Conservation (phyloP, 2,329 filamentous ascomycete genomes). For the Chaetothyriales sp. region DNA sequence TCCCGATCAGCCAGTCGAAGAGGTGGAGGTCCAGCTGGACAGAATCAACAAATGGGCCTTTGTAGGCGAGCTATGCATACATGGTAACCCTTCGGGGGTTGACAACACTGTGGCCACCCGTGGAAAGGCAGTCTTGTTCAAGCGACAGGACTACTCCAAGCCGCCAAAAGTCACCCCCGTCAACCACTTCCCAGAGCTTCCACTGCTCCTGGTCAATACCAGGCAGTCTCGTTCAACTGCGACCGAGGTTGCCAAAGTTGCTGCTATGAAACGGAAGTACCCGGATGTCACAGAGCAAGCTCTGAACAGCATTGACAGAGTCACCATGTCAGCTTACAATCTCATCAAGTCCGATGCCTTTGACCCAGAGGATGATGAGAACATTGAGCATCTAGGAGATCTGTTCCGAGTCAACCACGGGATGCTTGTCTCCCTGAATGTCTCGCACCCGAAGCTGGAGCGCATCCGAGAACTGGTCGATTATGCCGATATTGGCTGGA, state of each 20-base stretch:
- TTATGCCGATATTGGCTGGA: conserved; percentile 81
- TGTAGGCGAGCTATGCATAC: conserved; percentile 91
- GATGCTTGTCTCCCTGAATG: conserved; percentile 73
- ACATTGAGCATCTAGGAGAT: conserved; percentile 63
- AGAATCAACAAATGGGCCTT: conserved; percentile 97
- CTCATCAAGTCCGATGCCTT: conserved; percentile 48
- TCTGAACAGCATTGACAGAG: conserved; percentile 63
- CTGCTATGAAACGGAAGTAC: conserved; percentile 52
- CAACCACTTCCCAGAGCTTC: conserved; percentile 81
- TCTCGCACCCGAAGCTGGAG: conserved; percentile 87
- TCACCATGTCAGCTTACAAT: conserved; percentile 41
- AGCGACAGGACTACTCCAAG: conserved; percentile 59
- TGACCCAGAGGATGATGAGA: conserved; percentile 46
- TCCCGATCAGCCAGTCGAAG: conserved; percentile 72
- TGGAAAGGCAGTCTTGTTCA: conserved; percentile 87
- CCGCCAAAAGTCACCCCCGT: conserved; percentile 63
- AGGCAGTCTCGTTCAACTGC: conserved; percentile 73
- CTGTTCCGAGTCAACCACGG: conserved; percentile 91
- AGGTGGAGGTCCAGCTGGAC: conserved; percentile 81
- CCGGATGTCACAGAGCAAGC: conserved; percentile 66
- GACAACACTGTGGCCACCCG: conserved; percentile 93
- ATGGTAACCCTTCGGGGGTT: conserved; percentile 89
- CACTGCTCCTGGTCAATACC: conserved; percentile 79
- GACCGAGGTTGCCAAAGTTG: conserved; percentile 76
- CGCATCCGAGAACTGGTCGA: conserved; percentile 83